Percentiles rank a stretch among this genome's conserved stretches.
phyloP scores from a whole-genome alignment of 208 protist species.

The Acanthamoeba culbertsoni region DNA sequence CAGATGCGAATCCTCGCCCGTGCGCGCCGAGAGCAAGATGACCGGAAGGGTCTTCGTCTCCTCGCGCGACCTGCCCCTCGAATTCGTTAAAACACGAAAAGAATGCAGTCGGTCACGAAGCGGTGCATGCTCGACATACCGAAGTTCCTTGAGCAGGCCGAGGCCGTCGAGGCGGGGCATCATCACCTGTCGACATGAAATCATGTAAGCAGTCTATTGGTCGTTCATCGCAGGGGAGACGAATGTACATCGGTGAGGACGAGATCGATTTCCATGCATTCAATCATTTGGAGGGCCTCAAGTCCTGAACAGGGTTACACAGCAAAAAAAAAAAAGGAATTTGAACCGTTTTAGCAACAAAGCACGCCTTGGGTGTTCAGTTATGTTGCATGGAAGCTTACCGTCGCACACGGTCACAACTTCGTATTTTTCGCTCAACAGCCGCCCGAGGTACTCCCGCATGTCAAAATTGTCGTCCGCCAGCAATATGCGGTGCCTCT shows the following conservation, averaged over 20 bases:
- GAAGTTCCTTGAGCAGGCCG: neutral
- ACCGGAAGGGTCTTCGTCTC: conserved; percentile 63
- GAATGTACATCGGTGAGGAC: conserved; percentile 53
- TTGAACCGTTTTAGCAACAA: neutral
- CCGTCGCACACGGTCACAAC: neutral
- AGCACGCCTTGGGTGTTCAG: too few relatives aligned
- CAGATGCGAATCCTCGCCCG: conserved; percentile 65
- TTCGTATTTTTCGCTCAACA: conserved; percentile 47
- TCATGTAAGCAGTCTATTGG: too few relatives aligned
- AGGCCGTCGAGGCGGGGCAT: conserved; percentile 55
- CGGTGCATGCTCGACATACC: neutral
- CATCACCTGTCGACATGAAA: too few relatives aligned
- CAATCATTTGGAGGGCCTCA: neutral
- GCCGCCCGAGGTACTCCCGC: conserved; percentile 50
- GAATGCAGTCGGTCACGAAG: neutral
- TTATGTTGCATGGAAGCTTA: neutral
- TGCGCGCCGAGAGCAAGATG: conserved; percentile 65
- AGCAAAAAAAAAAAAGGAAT: neutral
- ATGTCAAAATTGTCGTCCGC: conserved; percentile 75
- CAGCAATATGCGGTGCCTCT: conserved; percentile 47
- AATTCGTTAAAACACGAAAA: too few relatives aligned
- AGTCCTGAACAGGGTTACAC: neutral
- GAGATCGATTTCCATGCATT: conserved; percentile 2
- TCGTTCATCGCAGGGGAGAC: too few relatives aligned
- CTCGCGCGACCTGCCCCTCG: neutral